phyloP scores from a whole-genome alignment of 1,284 basidiomycete genomes.

The Puccinia coronata region DNA sequence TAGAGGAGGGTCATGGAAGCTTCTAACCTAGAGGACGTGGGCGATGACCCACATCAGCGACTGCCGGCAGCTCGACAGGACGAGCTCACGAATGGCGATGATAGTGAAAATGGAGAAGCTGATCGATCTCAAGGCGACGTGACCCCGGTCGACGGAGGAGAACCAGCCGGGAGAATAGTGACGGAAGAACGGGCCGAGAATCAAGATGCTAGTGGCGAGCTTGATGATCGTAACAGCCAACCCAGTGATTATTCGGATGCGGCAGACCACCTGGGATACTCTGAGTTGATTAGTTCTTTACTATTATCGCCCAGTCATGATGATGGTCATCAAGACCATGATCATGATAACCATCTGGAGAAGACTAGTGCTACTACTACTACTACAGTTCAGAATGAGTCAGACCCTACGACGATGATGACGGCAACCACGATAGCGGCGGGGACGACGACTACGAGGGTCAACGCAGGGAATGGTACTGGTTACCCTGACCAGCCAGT shows the following conservation, averaged over 20 bases:
- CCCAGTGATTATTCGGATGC: conserved; percentile 20
- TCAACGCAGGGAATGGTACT: background rate
- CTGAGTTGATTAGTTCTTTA: background rate
- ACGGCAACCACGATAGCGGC: background rate
- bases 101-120: background rate
- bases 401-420: background rate
- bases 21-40: background rate
- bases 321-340: background rate
- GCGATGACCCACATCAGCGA: background rate
- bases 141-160: too few relatives aligned
- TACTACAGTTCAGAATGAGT: background rate
- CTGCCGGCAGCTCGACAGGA: background rate
- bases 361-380: background rate
- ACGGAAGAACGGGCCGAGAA: background rate
- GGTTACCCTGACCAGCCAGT: background rate
- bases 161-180: too few relatives aligned
- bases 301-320: background rate
- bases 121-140: background rate
- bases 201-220: background rate
- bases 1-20: too few relatives aligned
- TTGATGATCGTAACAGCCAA: conserved; percentile 11
- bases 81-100: background rate
- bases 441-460: background rate
- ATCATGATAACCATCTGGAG: background rate
- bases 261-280: background rate